phyloP scores from a whole-genome alignment of 306 rosid genomes.

The Prunus mume region DNA sequence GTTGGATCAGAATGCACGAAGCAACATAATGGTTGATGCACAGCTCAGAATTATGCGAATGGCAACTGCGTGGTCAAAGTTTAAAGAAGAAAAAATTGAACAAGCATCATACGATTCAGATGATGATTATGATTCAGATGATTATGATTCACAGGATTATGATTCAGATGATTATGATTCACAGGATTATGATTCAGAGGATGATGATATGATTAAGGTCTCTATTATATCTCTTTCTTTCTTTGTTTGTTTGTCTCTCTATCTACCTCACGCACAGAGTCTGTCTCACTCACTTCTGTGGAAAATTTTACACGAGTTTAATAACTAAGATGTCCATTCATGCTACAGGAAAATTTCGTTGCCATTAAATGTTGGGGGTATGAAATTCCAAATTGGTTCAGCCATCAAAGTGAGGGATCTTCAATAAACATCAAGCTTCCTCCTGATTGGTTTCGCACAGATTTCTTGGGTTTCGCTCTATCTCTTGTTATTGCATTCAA shows the following conservation, averaged over 20 bases:
- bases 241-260: background rate
- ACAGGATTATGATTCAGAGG: too few relatives aligned
- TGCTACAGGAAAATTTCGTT: background rate
- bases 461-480: slow-evolving; percentile 25
- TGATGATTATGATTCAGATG: too few relatives aligned
- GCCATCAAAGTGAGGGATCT: slow-evolving; percentile 7
- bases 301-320: background rate
- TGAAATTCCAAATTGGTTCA: slow-evolving; percentile 24
- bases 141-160: background rate
- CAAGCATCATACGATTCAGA: too few relatives aligned
- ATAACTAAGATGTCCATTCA: background rate
- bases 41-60: background rate
- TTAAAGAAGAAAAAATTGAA: background rate
- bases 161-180: too few relatives aligned
- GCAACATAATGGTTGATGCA: slow-evolving; percentile 1
- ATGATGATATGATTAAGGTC: background rate
- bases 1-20: background rate
- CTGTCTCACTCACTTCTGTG: background rate
- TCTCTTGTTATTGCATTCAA: background rate
- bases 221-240: background rate
- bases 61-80: background rate
- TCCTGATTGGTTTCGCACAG: background rate
- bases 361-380: background rate
- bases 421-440: background rate
- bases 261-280: too few relatives aligned